Evolutionary conservation across 2,329 filamentous ascomycete species (phyloP).

Genomic region (Gliomastix tumulicola): DNA sequence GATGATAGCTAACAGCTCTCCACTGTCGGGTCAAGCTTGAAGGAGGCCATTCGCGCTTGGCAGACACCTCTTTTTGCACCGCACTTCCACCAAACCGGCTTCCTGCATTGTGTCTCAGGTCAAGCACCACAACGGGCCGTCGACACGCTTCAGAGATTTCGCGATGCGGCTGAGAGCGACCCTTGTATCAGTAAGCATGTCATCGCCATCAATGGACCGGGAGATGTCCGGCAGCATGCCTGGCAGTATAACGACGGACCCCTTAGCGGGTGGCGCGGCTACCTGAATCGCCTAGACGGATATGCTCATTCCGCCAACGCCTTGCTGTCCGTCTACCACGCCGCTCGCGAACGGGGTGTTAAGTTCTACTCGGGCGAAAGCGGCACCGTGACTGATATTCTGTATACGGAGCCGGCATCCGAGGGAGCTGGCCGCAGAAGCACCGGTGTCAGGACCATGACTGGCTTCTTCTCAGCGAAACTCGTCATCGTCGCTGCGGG

Average conservation of each 20-base stretch:
- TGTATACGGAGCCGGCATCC: background rate
- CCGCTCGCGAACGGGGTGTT: slow-evolving; percentile 26
- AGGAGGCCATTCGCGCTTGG: slow-evolving; percentile 43
- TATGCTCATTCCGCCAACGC: slow-evolving; percentile 51
- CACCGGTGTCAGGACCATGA: slow-evolving; percentile 15
- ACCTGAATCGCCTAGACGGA: slow-evolving; percentile 49
- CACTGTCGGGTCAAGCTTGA: too few relatives aligned
- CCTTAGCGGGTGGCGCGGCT: slow-evolving; percentile 47
- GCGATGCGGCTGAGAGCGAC: slow-evolving; percentile 19
- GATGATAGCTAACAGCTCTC: background rate
- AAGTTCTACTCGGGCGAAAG: slow-evolving; percentile 23
- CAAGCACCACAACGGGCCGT: slow-evolving; percentile 37
- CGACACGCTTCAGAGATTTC: slow-evolving; percentile 28
- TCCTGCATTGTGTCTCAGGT: slow-evolving; percentile 38
- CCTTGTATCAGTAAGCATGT: too few relatives aligned
- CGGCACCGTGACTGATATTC: slow-evolving; percentile 8
- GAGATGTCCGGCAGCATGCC: slow-evolving; percentile 24
- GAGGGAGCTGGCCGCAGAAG: slow-evolving; percentile 7
- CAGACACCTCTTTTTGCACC: slow-evolving; percentile 38
- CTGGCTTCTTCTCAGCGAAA: slow-evolving; percentile 15
- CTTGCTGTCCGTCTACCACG: slow-evolving; percentile 35
- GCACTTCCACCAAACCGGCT: slow-evolving; percentile 31
- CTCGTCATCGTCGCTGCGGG: slow-evolving; percentile 45
- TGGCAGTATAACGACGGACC: slow-evolving; percentile 41
- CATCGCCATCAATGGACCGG: slow-evolving; percentile 31